These are phyloP conservation scores for Psilocybe tampanensis DNA, from an alignment of 768 basidiomycete species.

Conservation along the genomic window DNA sequence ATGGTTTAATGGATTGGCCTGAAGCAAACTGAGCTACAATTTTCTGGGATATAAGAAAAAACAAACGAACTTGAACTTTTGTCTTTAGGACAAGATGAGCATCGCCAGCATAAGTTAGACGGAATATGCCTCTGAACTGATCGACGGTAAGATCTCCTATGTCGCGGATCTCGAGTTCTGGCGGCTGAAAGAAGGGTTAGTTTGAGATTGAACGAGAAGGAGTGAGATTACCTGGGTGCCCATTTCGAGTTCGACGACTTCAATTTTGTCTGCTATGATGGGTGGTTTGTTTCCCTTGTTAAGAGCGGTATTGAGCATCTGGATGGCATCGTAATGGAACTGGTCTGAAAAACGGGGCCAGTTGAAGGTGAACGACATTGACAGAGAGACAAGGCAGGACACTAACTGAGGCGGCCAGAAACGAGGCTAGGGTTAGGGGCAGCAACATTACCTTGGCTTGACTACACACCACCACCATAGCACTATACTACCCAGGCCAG, in stretches of 20 bases:
- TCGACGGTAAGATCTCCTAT: constrained; percentile 96
- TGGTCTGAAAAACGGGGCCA: constrained; percentile 97
- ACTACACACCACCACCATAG: not conserved
- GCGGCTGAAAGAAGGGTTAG: constrained; percentile 60
- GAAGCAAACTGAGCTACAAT: not conserved
- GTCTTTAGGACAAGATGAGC: constrained; percentile 87
- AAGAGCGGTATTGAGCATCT: constrained; percentile 95
- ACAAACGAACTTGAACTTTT: constrained; percentile 79
- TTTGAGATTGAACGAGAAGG: not conserved
- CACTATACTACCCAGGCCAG: too few species aligned
- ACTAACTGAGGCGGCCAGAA: not conserved
- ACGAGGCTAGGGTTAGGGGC: constrained; percentile 21
- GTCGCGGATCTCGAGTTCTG: constrained; percentile 95
- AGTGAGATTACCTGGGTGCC: constrained; percentile 76
- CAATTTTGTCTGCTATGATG: constrained; percentile 95
- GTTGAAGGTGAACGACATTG: constrained; percentile 90
- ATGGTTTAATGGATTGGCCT: constrained; percentile 96
- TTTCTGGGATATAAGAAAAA: not conserved
- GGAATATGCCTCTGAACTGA: constrained; percentile 96
- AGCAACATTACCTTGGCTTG: not conserved
- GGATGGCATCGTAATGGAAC: constrained; percentile 94
- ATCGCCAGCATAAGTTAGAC: constrained; percentile 93
- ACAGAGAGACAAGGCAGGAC: constrained; percentile 4
- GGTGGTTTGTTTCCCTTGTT: constrained; percentile 98
- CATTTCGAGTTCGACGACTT: constrained; percentile 99